These are phyloP conservation scores for Beauveria asiatica DNA, from an alignment of 2,329 filamentous ascomycete species.

Conservation along the genomic window DNA sequence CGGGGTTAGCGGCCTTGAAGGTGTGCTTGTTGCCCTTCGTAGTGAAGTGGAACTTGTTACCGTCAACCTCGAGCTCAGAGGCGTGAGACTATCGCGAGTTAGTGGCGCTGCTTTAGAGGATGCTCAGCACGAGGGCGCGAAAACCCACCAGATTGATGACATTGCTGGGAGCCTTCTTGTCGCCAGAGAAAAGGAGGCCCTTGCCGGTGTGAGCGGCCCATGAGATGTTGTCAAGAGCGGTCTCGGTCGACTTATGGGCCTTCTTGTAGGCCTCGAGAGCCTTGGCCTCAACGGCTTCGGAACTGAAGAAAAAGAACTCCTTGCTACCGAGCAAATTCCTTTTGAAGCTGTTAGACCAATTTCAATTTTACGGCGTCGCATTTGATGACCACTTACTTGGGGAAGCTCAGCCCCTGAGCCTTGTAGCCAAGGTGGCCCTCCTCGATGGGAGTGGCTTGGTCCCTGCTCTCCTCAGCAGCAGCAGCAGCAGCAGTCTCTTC, in stretches of 20 bases:
- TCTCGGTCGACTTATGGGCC: slow-evolving; percentile 71
- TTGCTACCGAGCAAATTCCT: slow-evolving; percentile 87
- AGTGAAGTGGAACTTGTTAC: slow-evolving; percentile 80
- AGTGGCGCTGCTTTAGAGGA: slow-evolving; percentile 15
- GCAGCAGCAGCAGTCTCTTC: slow-evolving; percentile 34
- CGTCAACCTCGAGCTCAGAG: slow-evolving; percentile 66
- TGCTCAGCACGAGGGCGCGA: not conserved
- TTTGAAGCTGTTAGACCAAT: not conserved
- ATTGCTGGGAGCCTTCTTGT: slow-evolving; percentile 73
- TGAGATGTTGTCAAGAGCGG: slow-evolving; percentile 70
- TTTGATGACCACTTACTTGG: slow-evolving; percentile 62
- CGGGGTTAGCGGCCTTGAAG: slow-evolving; percentile 69
- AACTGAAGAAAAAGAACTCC: slow-evolving; percentile 84
- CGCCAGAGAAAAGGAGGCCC: slow-evolving; percentile 84
- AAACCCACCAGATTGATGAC: slow-evolving; percentile 74
- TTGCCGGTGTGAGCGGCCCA: slow-evolving; percentile 94
- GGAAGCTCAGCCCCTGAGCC: slow-evolving; percentile 67
- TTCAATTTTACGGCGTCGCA: not conserved
- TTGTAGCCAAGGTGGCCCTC: slow-evolving; percentile 88
- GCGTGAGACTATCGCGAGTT: slow-evolving; percentile 42
- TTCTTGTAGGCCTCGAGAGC: slow-evolving; percentile 70
- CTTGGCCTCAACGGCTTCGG: slow-evolving; percentile 65
- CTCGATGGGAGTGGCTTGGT: slow-evolving; percentile 60
- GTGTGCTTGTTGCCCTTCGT: slow-evolving; percentile 83
- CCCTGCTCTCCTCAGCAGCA: slow-evolving; percentile 31